Conservation (phyloP, 2,329 filamentous ascomycete species). For the Paraconiothyrium brasiliense region DNA sequence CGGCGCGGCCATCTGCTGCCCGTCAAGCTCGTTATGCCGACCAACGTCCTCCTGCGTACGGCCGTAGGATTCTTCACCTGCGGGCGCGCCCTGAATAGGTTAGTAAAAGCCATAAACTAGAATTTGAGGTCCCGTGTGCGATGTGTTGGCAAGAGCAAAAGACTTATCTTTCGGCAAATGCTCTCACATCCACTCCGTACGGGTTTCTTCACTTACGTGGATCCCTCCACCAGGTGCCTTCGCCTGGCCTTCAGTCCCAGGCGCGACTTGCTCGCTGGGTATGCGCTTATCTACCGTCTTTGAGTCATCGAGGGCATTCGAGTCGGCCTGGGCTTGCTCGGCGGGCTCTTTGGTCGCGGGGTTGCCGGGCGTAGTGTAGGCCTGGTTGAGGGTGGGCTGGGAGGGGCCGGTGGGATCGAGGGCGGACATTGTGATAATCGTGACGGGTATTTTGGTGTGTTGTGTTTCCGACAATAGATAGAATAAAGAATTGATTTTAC, state of each 20-base stretch:
- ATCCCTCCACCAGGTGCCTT: constrained; percentile 54
- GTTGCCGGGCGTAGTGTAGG: constrained; percentile 59
- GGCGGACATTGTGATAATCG: constrained; percentile 44
- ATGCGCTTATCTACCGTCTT: constrained; percentile 47
- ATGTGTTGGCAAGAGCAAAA: background rate
- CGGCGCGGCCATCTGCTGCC: constrained; percentile 58
- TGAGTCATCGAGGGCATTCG: constrained; percentile 47
- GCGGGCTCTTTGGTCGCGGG: constrained; percentile 53
- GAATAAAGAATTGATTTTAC: background rate
- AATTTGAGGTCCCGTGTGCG: background rate
- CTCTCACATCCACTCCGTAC: background rate
- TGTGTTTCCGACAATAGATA: too few relatives aligned
- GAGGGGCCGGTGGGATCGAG: constrained; percentile 53
- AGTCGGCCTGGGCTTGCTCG: constrained; percentile 46
- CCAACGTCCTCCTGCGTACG: constrained; percentile 53
- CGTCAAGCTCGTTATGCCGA: constrained; percentile 57
- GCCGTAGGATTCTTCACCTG: constrained; percentile 56
- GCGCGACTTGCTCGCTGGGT: constrained; percentile 49
- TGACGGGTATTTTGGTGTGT: too few relatives aligned
- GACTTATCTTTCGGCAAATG: background rate
- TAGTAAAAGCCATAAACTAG: background rate
- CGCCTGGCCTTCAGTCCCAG: constrained; percentile 45
- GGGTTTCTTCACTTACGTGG: constrained; percentile 24
- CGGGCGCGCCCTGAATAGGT: constrained; percentile 46
- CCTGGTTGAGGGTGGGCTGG: constrained; percentile 56